Evolutionary conservation across 768 basidiomycete species (phyloP).

Genomic region (Baorangia bicolor): DNA sequence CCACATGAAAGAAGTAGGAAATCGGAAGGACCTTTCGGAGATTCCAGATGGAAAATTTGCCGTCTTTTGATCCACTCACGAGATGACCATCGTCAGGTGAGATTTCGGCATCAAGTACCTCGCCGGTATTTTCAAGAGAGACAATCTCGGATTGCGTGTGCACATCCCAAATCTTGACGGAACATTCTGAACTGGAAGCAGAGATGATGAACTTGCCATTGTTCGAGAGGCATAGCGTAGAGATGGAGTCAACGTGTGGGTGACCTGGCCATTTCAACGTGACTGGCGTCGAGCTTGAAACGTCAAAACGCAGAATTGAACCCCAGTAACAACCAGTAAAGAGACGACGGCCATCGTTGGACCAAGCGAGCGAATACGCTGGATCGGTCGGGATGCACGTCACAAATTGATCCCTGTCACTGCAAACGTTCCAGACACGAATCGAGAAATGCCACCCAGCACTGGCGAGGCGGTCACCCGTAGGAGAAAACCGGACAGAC

Average conservation of each 20-base stretch:
- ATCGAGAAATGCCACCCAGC: constrained; percentile 4
- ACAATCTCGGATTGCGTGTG: constrained; percentile 1
- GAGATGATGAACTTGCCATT: constrained; percentile 23
- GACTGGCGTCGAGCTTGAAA: not conserved
- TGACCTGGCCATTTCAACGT: constrained; percentile 3
- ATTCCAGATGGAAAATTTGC: constrained; percentile 15
- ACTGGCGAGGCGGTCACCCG: constrained; percentile 19
- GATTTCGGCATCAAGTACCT: constrained; percentile 11
- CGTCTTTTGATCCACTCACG: constrained; percentile 5
- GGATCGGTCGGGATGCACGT: constrained; percentile 1
- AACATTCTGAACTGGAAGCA: constrained; percentile 14
- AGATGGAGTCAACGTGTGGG: constrained; percentile 15
- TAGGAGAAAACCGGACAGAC: constrained; percentile 24
- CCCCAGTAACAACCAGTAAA: constrained; percentile 17
- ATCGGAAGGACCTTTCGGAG: constrained; percentile 7
- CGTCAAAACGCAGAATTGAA: constrained; percentile 14
- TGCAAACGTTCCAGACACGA: constrained; percentile 5
- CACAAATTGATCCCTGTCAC: not conserved
- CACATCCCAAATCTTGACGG: constrained; percentile 19
- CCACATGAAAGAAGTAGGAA: constrained; percentile 12
- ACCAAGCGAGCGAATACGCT: constrained; percentile 19
- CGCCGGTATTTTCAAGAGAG: constrained; percentile 7
- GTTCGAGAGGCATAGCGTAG: constrained; percentile 17
- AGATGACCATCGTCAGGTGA: constrained; percentile 16
- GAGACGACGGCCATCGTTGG: constrained; percentile 14